Conservation (phyloP, 306 rosid species). For the Arachis hypogaea region DNA sequence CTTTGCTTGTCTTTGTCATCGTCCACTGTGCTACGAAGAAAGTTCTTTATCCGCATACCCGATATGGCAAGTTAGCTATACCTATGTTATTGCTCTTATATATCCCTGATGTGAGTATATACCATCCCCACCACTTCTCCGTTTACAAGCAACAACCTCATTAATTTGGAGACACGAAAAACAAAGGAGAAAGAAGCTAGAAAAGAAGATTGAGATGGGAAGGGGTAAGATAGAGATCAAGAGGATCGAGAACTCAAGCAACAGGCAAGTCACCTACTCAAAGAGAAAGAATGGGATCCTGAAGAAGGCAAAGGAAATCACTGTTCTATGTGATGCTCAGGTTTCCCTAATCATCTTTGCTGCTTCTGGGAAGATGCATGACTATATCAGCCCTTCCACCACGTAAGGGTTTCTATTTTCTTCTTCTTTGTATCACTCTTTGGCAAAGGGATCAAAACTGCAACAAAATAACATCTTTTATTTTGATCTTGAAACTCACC, state of each 20-base stretch:
- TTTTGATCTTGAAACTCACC: neutral
- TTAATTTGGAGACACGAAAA: neutral
- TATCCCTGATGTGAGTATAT: neutral
- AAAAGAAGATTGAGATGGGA: constrained; percentile 54
- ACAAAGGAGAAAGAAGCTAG: neutral
- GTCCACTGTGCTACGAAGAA: constrained; percentile 64
- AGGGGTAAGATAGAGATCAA: constrained; percentile 92
- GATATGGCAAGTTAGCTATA: constrained; percentile 44
- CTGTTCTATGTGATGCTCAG: constrained; percentile 78
- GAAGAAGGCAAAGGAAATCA: constrained; percentile 80
- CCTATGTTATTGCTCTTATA: constrained; percentile 28
- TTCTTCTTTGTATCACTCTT: neutral
- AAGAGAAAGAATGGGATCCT: constrained; percentile 79
- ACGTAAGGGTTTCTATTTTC: constrained; percentile 45
- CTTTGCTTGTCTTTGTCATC: constrained; percentile 53
- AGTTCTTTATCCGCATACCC: constrained; percentile 62
- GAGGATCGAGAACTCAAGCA: constrained; percentile 79
- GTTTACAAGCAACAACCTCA: constrained; percentile 32
- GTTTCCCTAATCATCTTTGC: constrained; percentile 64
- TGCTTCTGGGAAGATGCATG: constrained; percentile 64
- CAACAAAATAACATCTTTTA: too few species aligned
- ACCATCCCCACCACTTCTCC: constrained; percentile 25
- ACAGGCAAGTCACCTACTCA: constrained; percentile 76
- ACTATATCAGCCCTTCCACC: constrained; percentile 60
- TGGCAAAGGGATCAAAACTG: too few species aligned